Base-by-base conservation (phyloP, 805 yeast genomes). In the Kuraishia cidri region DNA sequence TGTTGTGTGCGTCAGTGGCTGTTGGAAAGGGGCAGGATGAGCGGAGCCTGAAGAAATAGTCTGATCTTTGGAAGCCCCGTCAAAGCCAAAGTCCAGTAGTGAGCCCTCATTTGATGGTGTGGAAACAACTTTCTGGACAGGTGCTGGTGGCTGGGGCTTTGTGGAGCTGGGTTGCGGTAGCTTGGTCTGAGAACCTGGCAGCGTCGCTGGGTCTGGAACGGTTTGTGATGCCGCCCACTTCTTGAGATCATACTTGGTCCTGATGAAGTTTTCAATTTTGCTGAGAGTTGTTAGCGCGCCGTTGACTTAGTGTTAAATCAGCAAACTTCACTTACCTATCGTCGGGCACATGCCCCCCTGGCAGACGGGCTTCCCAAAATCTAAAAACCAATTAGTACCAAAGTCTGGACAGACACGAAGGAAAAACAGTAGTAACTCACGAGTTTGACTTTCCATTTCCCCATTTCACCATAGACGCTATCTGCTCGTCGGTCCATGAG, bases 401-500 rank as follows among this genome's bases (percentile, higher is more conserved):
- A n/a, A n/a, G n/a, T n/a, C n/a, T n/a, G n/a, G n/a, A n/a, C n/a
- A n/a, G n/a, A n/a, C n/a, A n/a, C n/a, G n/a, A n/a, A n/a, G n/a
- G n/a, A n/a, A n/a, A n/a, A n/a, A n/a, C n/a, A n/a, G n/a, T n/a
- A n/a, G n/a, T n/a, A n/a, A n/a, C n/a, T n/a, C 67, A 82, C 5
- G 54, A 41, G 52, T 92, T 92, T 18, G 94, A 92, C 52, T 69
- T 66, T 27, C 60, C 68, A 50, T 90, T 90, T 2, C 95, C 95
- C 94, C 95, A 84, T 44, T 71, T 62, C 20, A 85, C 76, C 81
- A 92, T 77, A 40, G 73, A 74, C 38, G 69, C 76, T 20, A 86
- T 73, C 54, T 92, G 96, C 48, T 83, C 95, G 45, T 87, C 95
- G 5, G 92, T 83, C 98, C 98, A 90, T 1, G 94, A 81, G 52